Conservation (phyloP, 2,329 filamentous ascomycete species). For the Apiospora malaysiana region DNA sequence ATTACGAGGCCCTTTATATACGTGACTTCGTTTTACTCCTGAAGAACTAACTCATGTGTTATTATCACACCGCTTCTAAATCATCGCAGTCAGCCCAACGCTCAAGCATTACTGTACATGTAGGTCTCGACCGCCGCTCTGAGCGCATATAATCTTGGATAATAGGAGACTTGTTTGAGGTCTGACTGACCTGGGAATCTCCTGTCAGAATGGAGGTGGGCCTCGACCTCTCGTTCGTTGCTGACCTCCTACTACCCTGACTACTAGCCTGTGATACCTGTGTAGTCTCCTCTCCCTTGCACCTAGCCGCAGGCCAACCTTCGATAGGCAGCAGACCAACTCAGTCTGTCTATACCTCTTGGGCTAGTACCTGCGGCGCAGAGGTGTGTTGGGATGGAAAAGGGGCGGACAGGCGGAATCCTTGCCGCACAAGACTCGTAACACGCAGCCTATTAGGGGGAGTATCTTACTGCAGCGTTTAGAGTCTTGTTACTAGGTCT, state of each 20-base stretch:
- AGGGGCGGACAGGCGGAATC: neutral
- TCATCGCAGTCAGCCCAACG: neutral
- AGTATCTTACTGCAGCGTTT: neutral
- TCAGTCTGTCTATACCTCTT: neutral
- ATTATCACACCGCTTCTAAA: neutral
- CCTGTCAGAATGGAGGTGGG: neutral
- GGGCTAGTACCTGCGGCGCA: neutral
- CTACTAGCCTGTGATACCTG: neutral
- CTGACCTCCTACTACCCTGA: neutral
- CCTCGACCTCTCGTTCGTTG: neutral
- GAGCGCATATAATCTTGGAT: neutral
- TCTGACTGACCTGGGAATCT: neutral
- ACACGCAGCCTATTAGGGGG: neutral
- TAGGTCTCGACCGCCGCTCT: neutral
- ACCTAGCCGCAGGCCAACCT: too few species aligned
- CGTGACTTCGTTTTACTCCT: neutral
- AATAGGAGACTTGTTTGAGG: neutral
- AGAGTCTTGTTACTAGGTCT: neutral
- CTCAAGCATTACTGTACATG: neutral
- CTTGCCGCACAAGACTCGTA: neutral
- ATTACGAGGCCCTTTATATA: neutral
- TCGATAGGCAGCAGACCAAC: too few species aligned
- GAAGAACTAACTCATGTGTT: neutral
- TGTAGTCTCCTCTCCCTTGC: neutral
- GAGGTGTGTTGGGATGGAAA: neutral